phyloP scores from a whole-genome alignment of 2,329 filamentous ascomycete species.

The Capronia epimyces region DNA sequence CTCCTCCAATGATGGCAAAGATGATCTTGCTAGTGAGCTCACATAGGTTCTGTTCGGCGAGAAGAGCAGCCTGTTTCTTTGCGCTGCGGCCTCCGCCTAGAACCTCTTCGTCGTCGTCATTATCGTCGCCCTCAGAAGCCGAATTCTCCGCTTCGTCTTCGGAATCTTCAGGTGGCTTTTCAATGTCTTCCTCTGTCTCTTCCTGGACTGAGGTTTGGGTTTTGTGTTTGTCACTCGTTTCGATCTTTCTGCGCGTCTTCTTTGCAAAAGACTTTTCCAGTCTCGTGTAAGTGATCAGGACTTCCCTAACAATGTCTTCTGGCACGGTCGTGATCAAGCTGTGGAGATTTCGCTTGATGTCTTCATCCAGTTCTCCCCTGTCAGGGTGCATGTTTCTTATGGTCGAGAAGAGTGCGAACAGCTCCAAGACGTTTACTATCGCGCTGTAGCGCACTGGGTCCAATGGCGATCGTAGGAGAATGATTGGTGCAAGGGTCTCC shows the following conservation, averaged over 20 bases:
- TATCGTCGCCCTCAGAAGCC: constrained; percentile 76
- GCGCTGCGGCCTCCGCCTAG: constrained; percentile 32
- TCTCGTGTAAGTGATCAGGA: constrained; percentile 71
- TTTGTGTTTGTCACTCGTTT: constrained; percentile 11
- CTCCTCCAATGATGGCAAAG: constrained; percentile 67
- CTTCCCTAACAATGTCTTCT: constrained; percentile 55
- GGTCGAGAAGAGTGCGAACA: constrained; percentile 72
- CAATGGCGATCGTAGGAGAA: constrained; percentile 53
- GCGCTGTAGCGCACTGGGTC: constrained; percentile 74
- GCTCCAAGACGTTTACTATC: constrained; percentile 71
- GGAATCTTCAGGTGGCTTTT: constrained; percentile 39
- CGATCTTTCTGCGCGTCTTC: constrained; percentile 46
- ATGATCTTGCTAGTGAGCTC: constrained; percentile 81
- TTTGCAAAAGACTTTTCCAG: constrained; percentile 74
- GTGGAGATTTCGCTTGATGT: constrained; percentile 52
- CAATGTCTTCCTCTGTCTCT: constrained; percentile 24
- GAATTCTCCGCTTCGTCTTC: constrained; percentile 53
- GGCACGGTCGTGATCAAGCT: constrained; percentile 65
- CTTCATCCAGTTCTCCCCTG: constrained; percentile 34
- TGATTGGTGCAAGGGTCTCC: constrained; percentile 45
- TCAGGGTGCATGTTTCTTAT: constrained; percentile 50
- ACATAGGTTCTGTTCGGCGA: constrained; percentile 80
- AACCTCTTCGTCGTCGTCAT: constrained; percentile 45
- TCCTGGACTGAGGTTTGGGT: constrained; percentile 2
- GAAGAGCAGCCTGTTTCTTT: constrained; percentile 60